Percentiles rank a stretch among this genome's conserved stretches.
Conservation (phyloP, 306 rosid species). For the Cajanus cajan region DNA sequence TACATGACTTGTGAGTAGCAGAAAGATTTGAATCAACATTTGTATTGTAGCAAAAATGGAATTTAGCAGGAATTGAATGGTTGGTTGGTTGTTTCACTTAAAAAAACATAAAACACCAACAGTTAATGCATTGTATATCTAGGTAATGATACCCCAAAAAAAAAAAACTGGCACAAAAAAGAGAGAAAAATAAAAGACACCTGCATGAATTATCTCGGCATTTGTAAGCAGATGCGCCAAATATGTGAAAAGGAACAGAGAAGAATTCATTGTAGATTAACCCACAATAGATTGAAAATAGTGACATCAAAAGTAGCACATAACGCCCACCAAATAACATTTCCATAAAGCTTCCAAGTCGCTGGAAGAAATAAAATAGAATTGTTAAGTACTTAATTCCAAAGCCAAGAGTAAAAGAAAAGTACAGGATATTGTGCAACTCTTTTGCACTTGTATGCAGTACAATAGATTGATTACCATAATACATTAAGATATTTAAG, state of each 20-base stretch:
- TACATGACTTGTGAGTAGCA: background rate
- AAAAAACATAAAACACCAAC: background rate
- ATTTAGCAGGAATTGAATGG: background rate
- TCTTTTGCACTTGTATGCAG: background rate
- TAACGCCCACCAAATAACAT: conserved; percentile 94
- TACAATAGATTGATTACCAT: background rate
- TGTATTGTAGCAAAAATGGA: background rate
- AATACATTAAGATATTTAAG: background rate
- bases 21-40: background rate
- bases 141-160: background rate
- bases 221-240: conserved; percentile 83
- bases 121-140: background rate
- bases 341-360: conserved; percentile 94
- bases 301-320: conserved; percentile 84
- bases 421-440: background rate
- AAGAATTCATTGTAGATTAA: conserved; percentile 90
- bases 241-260: conserved; percentile 85
- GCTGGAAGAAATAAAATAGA: conserved; percentile 45
- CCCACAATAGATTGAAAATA: conserved; percentile 91
- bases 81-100: background rate
- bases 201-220: conserved; percentile 77
- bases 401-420: conserved; percentile 12
- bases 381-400: background rate
- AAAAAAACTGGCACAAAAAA: background rate
- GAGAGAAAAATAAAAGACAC: conserved; percentile 37